Percentiles rank a stretch among this genome's conserved stretches.
Evolutionary conservation across 352 stramenopile species (phyloP).

Genomic region (Peronospora farinosa): DNA sequence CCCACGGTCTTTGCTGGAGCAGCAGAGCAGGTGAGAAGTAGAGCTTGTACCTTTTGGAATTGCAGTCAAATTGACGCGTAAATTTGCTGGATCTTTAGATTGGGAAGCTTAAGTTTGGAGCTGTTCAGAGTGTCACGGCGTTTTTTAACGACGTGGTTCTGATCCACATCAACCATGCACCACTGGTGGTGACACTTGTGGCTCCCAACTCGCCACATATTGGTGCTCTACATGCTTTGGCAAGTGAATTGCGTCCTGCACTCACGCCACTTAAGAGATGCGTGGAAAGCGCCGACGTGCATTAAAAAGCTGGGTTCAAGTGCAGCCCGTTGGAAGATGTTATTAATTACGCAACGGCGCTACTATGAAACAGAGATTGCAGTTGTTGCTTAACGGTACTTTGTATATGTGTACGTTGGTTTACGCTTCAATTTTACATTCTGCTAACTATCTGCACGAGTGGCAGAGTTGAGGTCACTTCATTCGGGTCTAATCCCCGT

Average conservation of each 20-base stretch:
- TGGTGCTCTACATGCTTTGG: slow-evolving; percentile 53
- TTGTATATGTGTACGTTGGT: slow-evolving; percentile 2
- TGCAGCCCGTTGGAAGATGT: background rate
- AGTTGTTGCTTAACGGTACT: slow-evolving; percentile 14
- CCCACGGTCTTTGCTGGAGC: slow-evolving; percentile 71
- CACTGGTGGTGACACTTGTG: slow-evolving; percentile 74
- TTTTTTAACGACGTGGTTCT: slow-evolving; percentile 73
- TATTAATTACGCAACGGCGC: slow-evolving; percentile 8
- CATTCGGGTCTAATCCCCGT: slow-evolving; percentile 13
- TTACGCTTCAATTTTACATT: slow-evolving; percentile 21
- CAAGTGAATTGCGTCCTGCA: slow-evolving; percentile 46
- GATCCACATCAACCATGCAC: slow-evolving; percentile 70
- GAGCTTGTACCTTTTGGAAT: background rate
- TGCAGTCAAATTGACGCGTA: background rate
- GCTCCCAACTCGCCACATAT: slow-evolving; percentile 52
- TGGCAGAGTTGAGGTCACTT: slow-evolving; percentile 7
- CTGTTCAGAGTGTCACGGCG: slow-evolving; percentile 59
- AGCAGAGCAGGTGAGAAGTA: slow-evolving; percentile 53
- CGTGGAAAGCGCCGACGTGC: slow-evolving; percentile 67
- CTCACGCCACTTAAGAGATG: slow-evolving; percentile 63
- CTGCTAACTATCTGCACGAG: slow-evolving; percentile 2
- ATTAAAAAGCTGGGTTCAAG: slow-evolving; percentile 24
- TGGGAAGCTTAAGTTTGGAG: slow-evolving; percentile 75
- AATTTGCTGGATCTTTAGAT: slow-evolving; percentile 28
- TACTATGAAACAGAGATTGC: slow-evolving; percentile 10